These are phyloP conservation scores for Fusarium mexicanum DNA, from an alignment of 2,329 filamentous ascomycete genomes.

Conservation along the genomic window DNA sequence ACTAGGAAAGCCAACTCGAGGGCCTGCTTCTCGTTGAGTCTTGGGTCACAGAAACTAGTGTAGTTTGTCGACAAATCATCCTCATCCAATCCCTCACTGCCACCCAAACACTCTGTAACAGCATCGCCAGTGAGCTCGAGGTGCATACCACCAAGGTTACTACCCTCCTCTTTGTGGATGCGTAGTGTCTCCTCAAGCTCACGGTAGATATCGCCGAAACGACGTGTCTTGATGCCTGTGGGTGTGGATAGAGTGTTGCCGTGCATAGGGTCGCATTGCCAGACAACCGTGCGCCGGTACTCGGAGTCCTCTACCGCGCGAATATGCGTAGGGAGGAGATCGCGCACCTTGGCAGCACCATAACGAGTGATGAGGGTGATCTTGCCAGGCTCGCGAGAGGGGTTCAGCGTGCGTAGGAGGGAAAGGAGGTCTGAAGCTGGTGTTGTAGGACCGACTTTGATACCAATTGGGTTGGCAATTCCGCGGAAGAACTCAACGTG, in stretches of 20 bases:
- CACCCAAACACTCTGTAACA: constrained; percentile 94
- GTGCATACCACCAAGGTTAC: constrained; percentile 92
- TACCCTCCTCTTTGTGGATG: constrained; percentile 85
- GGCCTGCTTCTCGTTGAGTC: constrained; percentile 97
- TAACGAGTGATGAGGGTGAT: constrained; percentile 97
- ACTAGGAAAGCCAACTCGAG: constrained; percentile 94
- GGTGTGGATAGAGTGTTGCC: constrained; percentile 78
- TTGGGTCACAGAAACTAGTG: constrained; percentile 93
- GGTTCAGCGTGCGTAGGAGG: constrained; percentile 88
- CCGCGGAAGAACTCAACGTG: constrained; percentile 98
- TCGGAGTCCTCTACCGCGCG: constrained; percentile 85
- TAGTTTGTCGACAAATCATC: constrained; percentile 91
- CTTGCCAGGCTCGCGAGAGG: constrained; percentile 83
- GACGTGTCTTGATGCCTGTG: constrained; percentile 87
- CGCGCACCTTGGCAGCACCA: constrained; percentile 79
- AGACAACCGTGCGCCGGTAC: constrained; percentile 75
- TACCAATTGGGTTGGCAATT: constrained; percentile 92
- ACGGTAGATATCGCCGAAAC: constrained; percentile 88
- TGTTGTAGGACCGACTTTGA: constrained; percentile 94
- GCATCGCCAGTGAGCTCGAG: constrained; percentile 95
- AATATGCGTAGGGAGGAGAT: constrained; percentile 85
- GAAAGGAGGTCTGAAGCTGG: constrained; percentile 77
- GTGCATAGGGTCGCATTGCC: constrained; percentile 99
- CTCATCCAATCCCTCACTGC: constrained; percentile 86
- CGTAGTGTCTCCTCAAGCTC: constrained; percentile 85